Conservation (phyloP, 805 yeast species). For the Saccharomyces mikatae region DNA sequence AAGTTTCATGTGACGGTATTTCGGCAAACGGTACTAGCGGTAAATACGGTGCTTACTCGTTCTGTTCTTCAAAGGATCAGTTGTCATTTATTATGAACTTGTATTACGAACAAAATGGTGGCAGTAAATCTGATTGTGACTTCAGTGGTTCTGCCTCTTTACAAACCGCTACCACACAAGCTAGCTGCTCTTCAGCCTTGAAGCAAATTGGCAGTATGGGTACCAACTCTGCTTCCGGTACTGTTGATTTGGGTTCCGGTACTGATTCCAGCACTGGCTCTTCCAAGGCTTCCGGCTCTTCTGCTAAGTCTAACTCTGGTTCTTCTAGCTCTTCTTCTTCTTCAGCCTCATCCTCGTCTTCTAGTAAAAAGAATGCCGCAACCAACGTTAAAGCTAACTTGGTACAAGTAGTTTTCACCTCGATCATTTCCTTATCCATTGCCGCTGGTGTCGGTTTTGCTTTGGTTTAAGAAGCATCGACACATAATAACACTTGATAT, state of each 20-base stretch:
- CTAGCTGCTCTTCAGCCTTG: slow-evolving; percentile 49
- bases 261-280: slow-evolving; percentile 17
- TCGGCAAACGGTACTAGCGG: slow-evolving; percentile 56
- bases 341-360: slow-evolving; percentile 17
- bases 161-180: slow-evolving; percentile 39
- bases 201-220: slow-evolving; percentile 66
- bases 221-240: slow-evolving; percentile 46
- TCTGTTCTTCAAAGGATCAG: slow-evolving; percentile 59
- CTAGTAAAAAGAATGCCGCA: slow-evolving; percentile 19
- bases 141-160: slow-evolving; percentile 63
- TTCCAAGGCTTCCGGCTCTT: slow-evolving; percentile 24
- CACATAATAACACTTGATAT: not conserved
- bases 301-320: slow-evolving; percentile 13
- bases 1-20: slow-evolving; percentile 53
- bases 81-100: slow-evolving; percentile 57
- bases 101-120: slow-evolving; percentile 47
- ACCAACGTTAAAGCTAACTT: slow-evolving; percentile 24
- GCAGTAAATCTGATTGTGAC: slow-evolving; percentile 47
- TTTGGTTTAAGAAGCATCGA: slow-evolving; percentile 19
- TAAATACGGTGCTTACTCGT: slow-evolving; percentile 63
- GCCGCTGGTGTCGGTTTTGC: slow-evolving; percentile 35
- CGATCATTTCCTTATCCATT: slow-evolving; percentile 27
- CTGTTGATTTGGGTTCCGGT: slow-evolving; percentile 27
- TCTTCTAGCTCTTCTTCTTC: slow-evolving; percentile 11
- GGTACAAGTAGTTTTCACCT: slow-evolving; percentile 27